These are phyloP conservation scores for Suillus sp. DNA, from an alignment of 768 basidiomycete genomes.

Conservation along the genomic window DNA sequence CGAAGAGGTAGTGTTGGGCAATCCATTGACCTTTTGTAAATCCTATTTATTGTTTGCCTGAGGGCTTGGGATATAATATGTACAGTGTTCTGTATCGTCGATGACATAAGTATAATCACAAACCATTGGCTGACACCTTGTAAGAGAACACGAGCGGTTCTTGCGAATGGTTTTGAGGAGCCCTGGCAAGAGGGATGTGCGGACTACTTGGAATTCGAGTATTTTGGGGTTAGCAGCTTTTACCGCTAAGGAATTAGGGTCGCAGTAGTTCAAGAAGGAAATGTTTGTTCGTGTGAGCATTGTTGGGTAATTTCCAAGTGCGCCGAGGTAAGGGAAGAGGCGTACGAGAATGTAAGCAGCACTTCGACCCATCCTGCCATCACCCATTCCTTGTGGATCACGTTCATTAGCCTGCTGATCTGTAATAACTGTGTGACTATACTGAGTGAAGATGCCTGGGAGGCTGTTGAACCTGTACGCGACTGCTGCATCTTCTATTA, in stretches of 20 bases:
- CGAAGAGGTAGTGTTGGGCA: background rate
- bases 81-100: background rate
- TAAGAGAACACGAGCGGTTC: background rate
- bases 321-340: slow-evolving; percentile 7
- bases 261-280: slow-evolving; percentile 87
- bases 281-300: slow-evolving; percentile 99
- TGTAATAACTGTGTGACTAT: slow-evolving; percentile 92
- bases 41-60: background rate
- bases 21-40: background rate
- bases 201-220: slow-evolving; percentile 96
- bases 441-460: slow-evolving; percentile 86
- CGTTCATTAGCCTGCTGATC: slow-evolving; percentile 87
- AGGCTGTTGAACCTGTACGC: slow-evolving; percentile 99
- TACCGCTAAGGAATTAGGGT: slow-evolving; percentile 80
- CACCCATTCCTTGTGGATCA: slow-evolving; percentile 88
- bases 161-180: slow-evolving; percentile 94
- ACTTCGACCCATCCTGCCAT: slow-evolving; percentile 96
- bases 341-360: slow-evolving; percentile 86
- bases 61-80: background rate
- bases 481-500: slow-evolving; percentile 97
- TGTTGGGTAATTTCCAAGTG: slow-evolving; percentile 33
- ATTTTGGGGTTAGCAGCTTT: slow-evolving; percentile 97
- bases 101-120: background rate
- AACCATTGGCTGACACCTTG: background rate
- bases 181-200: slow-evolving; percentile 93